phyloP scores from a whole-genome alignment of 495 filamentous ascomycete genomes.

The Lepraria neglecta region DNA sequence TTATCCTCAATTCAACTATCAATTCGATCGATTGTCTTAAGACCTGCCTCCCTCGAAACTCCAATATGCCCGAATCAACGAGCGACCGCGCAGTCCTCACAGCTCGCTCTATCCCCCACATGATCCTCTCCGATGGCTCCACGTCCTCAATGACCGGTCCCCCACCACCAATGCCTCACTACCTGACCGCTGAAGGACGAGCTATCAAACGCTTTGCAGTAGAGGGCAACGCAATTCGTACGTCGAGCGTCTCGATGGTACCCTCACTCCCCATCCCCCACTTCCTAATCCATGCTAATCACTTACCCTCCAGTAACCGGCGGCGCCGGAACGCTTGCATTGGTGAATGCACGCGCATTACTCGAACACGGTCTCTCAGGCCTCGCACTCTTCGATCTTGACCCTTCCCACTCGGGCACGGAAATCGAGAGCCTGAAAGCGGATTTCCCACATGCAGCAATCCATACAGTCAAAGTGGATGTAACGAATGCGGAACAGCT shows the following conservation, averaged over 20 bases:
- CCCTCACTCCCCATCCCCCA: neutral
- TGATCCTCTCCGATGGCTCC: slow-evolving; percentile 50
- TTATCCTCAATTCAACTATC: too few relatives aligned
- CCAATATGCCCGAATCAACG: slow-evolving; percentile 20
- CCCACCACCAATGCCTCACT: slow-evolving; percentile 38
- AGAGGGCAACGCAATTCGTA: slow-evolving; percentile 53
- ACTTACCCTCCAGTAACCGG: slow-evolving; percentile 49
- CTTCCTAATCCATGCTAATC: neutral
- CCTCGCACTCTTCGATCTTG: slow-evolving; percentile 58
- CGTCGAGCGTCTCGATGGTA: slow-evolving; percentile 24
- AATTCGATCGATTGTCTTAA: too few relatives aligned
- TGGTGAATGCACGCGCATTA: slow-evolving; percentile 52
- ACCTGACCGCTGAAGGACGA: slow-evolving; percentile 40
- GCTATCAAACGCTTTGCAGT: slow-evolving; percentile 55
- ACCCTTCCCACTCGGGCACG: slow-evolving; percentile 37
- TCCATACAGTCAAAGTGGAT: slow-evolving; percentile 47
- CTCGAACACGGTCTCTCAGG: slow-evolving; percentile 63
- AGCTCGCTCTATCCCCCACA: slow-evolving; percentile 53
- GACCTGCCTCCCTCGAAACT: too few relatives aligned
- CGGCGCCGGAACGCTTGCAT: slow-evolving; percentile 61
- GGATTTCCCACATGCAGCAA: slow-evolving; percentile 49
- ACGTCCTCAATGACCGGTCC: slow-evolving; percentile 44
- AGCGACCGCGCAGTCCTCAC: slow-evolving; percentile 43
- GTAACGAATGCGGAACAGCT: slow-evolving; percentile 53
- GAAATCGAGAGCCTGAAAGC: slow-evolving; percentile 39